Evolutionary conservation across 2,329 filamentous ascomycete genomes (phyloP), one percentile per base, ranked within the genome.

Genomic region (Celoporthe dispersa): DNA sequence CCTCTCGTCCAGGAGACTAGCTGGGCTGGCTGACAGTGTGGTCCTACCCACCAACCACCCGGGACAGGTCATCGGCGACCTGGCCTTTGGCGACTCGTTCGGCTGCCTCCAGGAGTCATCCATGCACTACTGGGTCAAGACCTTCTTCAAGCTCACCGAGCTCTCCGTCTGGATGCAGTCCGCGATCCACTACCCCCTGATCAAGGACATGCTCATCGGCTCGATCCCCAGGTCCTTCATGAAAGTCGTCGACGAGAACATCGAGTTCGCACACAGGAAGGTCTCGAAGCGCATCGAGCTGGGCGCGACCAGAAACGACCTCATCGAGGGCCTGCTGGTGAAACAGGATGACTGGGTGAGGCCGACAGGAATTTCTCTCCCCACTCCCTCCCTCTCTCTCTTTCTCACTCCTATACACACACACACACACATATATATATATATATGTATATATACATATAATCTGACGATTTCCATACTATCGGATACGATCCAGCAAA

Each of bases 281-380:
- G 28, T 73, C 3, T 19, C 67, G 53, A 67, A 70, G 1, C 73
- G 75, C 8, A 76, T 69, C 66, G 68, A 64, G 14, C 31, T 70
- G n/a, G 67, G 51, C 19, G 59, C 61, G 5, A 66, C 53, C 25
- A 66, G 72, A 22, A 66, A 75, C 31, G 76, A 78, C 61, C 75
- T 79, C 59, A 64, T 78, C 16, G 66, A 75, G n/a, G 73, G 73
- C 1, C 64, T 78, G 31, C 61, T 77, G 11, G 69, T 65, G 25
- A 67, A 74, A 37, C 73, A 75, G 62, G 70, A 77, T 19, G 35
- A 39, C 9, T 68, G 65, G 65, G 68, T 68, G 53, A 69, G 53
- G n/a, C n/a, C n/a, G n/a, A n/a, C n/a, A n/a, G n/a, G n/a, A n/a
- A n/a, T n/a, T n/a, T n/a, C n/a, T n/a, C n/a, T 25, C 11, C n/a